Evolutionary conservation across 208 protist genomes (phyloP).

Genomic region (Trypanosoma platydactyli): DNA sequence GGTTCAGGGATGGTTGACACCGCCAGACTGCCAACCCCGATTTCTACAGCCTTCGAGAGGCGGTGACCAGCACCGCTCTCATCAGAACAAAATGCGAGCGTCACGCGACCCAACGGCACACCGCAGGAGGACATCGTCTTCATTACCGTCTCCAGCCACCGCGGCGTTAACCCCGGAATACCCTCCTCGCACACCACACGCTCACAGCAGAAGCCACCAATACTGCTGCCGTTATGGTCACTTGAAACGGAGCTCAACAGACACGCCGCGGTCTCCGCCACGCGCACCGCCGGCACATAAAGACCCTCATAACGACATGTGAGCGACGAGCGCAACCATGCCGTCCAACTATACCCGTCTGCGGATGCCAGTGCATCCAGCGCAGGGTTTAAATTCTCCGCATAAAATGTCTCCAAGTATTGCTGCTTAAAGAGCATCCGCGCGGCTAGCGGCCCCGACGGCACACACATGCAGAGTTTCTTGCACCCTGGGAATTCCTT

Average conservation of each 20-base stretch:
- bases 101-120: slow-evolving; percentile 37
- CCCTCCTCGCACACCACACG: slow-evolving; percentile 69
- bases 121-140: slow-evolving; percentile 76
- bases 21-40: slow-evolving; percentile 43
- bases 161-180: slow-evolving; percentile 46
- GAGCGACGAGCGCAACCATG: slow-evolving; percentile 81
- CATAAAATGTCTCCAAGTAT: slow-evolving; percentile 48
- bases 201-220: slow-evolving; percentile 11
- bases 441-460: slow-evolving; percentile 61
- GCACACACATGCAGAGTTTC: slow-evolving; percentile 68
- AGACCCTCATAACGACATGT: slow-evolving; percentile 82
- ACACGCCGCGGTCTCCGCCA: slow-evolving; percentile 54
- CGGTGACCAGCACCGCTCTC: slow-evolving; percentile 19
- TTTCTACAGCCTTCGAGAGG: slow-evolving; percentile 49
- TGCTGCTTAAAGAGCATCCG: slow-evolving; percentile 51
- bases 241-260: slow-evolving; percentile 29
- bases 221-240: too few relatives aligned
- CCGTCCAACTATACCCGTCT: slow-evolving; percentile 38
- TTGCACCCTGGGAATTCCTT: slow-evolving; percentile 26
- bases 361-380: slow-evolving; percentile 21
- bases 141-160: slow-evolving; percentile 77
- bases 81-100: slow-evolving; percentile 45
- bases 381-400: slow-evolving; percentile 28
- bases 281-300: slow-evolving; percentile 65
- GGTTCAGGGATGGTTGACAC: slow-evolving; percentile 30